phyloP scores from a whole-genome alignment of 2,329 filamentous ascomycete genomes.

The Penicillium rolfsii region DNA sequence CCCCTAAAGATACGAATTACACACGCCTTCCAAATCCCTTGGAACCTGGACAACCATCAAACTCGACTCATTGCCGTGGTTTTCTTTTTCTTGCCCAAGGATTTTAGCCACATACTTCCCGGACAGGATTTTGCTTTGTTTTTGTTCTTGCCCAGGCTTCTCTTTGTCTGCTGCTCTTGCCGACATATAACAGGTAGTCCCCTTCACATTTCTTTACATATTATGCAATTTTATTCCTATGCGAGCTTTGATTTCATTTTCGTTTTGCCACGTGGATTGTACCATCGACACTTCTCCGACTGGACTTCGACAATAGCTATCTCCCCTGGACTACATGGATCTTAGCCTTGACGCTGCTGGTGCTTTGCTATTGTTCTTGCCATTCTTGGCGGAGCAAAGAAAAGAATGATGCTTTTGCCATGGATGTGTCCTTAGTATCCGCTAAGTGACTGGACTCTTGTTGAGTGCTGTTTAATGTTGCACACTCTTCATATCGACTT shows the following conservation, averaged over 20 bases:
- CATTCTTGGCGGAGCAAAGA: constrained; percentile 27
- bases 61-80: constrained; percentile 26
- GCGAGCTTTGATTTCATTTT: constrained; percentile 23
- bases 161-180: constrained; percentile 29
- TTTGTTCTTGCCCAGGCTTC: constrained; percentile 37
- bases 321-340: constrained; percentile 23
- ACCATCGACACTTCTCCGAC: constrained; percentile 19
- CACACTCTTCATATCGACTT: constrained; percentile 34
- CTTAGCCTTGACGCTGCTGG: constrained; percentile 21
- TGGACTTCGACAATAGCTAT: constrained; percentile 16
- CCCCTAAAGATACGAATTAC: constrained; percentile 2
- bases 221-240: constrained; percentile 30
- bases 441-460: constrained; percentile 40
- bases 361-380: constrained; percentile 19
- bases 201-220: constrained; percentile 37
- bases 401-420: constrained; percentile 32
- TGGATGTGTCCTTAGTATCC: constrained; percentile 35
- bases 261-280: constrained; percentile 27
- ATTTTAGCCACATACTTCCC: constrained; percentile 32
- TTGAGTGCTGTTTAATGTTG: constrained; percentile 48
- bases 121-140: constrained; percentile 42
- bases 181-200: constrained; percentile 48
- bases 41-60: constrained; percentile 21
- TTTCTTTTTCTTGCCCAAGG: constrained; percentile 31
- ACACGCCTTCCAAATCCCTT: constrained; percentile 10